Evolutionary conservation across 2,329 filamentous ascomycete genomes (phyloP).

Genomic region (Penicillium janthinellum): DNA sequence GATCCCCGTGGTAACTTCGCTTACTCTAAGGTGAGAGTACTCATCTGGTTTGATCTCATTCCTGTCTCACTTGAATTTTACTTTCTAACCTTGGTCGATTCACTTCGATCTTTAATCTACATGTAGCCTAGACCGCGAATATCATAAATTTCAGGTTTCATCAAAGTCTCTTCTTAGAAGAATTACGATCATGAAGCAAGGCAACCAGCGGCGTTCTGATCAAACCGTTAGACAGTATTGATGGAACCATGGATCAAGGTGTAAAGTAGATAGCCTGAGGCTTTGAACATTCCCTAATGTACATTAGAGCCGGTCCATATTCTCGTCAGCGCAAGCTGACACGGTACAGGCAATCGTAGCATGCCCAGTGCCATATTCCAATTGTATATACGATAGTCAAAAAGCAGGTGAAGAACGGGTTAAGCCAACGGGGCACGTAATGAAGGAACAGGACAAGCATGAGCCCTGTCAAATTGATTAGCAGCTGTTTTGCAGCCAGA

Average conservation of each 20-base stretch:
- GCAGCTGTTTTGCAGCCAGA: too few species aligned
- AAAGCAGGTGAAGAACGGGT: too few species aligned
- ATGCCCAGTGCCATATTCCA: too few species aligned
- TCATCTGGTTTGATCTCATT: background rate
- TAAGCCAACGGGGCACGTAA: too few species aligned
- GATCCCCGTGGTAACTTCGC: background rate
- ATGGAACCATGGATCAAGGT: background rate
- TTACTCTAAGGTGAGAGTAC: background rate
- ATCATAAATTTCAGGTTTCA: background rate
- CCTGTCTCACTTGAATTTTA: background rate
- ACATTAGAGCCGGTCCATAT: background rate
- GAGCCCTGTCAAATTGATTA: too few species aligned
- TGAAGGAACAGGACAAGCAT: too few species aligned
- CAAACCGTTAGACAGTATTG: background rate
- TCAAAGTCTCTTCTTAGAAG: background rate
- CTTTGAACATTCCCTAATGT: background rate
- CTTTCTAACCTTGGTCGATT: background rate
- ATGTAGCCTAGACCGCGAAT: background rate
- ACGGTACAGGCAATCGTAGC: too few species aligned
- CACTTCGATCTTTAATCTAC: too few species aligned
- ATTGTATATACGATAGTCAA: too few species aligned
- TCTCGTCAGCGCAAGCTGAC: too few species aligned
- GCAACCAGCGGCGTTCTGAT: background rate
- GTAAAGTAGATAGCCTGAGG: background rate
- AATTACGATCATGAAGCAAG: background rate